Evolutionary conservation across 257 asterid species (phyloP), one percentile per base, ranked within the genome.

Genomic region (Gardenia jasminoides): DNA sequence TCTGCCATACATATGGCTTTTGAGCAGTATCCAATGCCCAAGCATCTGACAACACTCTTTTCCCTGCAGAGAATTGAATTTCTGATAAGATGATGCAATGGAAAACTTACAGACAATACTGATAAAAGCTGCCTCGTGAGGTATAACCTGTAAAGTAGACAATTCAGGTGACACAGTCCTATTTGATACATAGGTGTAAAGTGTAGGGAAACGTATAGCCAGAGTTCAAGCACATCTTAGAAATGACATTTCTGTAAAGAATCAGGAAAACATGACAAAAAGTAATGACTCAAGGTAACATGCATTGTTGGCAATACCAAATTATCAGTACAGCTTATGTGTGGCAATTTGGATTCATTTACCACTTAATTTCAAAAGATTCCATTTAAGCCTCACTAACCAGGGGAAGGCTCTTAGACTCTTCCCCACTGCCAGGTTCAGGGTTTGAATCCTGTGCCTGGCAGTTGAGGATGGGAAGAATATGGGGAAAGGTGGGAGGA

Each of bases 1-100:
- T 91, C 89, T 89, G 95, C 99, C 99, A 96, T 64, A 62, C 94
- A 81, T 96, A 96, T 4, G 99, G 99, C 84, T 96, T 96, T 84
- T 93, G 98, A 81, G 99, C 98, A 78, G 99, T 96, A 81, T 96
- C 99, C 88, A 96, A 90, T 72, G 86, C 97, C 99, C 99, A 96
- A 80, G 97, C 96, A 92, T 96, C 99, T 54, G 99, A 91, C 70
- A 96, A 88, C 83, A 89, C 97, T 90, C 94, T 87, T 87, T 92
- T 93, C 76, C 99, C 99, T 96, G 86, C 74, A 83, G 85, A 81
- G 59, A 84, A 77, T n/a, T 12, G 3, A 75, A 75, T 4, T 30
- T 75, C 13, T 50, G 36, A 59, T 75, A 61, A 17, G 31, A 62
- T 43, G 62, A 41, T 46, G 41, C 2, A 75, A 64, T 47, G 26